Percentiles rank a stretch among this genome's conserved stretches.
phyloP scores from a whole-genome alignment of 2,329 filamentous ascomycete genomes.

The Colletotrichum godetiae region DNA sequence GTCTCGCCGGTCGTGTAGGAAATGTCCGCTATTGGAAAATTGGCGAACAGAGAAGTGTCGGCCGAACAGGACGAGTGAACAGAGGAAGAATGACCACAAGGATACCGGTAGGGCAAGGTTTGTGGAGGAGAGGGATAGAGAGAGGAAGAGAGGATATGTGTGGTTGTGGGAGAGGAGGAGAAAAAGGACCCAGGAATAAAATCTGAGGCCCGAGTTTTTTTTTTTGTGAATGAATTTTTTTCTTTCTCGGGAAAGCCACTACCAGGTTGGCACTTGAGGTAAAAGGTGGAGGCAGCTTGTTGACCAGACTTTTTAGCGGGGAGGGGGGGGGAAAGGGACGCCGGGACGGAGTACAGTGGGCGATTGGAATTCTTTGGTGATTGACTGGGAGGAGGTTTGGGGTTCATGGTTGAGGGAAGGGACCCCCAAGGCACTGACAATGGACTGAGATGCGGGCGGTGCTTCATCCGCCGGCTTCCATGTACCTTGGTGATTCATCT shows the following conservation, averaged over 20 bases:
- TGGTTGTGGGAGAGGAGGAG: slow-evolving; percentile 23
- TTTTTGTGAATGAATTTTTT: slow-evolving; percentile 38
- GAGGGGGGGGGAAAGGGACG: slow-evolving; percentile 6
- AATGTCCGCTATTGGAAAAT: slow-evolving; percentile 1
- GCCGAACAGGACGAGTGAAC: slow-evolving; percentile 14
- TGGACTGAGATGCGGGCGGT: background rate
- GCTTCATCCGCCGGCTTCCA: background rate
- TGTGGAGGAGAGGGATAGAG: slow-evolving; percentile 22
- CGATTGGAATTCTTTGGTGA: background rate
- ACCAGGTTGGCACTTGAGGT: slow-evolving; percentile 34
- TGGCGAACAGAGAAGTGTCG: slow-evolving; percentile 2
- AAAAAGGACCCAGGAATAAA: slow-evolving; percentile 35
- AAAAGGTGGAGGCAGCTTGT: slow-evolving; percentile 32
- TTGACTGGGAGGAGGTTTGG: slow-evolving; percentile 1
- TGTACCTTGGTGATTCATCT: background rate
- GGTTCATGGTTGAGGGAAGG: background rate
- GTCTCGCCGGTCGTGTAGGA: slow-evolving; percentile 25
- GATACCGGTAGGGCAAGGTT: slow-evolving; percentile 18
- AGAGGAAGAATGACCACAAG: slow-evolving; percentile 20
- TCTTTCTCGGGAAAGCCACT: slow-evolving; percentile 32
- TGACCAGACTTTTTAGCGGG: slow-evolving; percentile 31
- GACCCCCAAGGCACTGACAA: background rate
- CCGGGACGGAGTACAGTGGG: background rate
- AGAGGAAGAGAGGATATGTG: slow-evolving; percentile 13
- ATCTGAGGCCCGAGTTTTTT: slow-evolving; percentile 36